Percentiles rank a stretch among this genome's conserved stretches.
Evolutionary conservation across 305 asterid species (phyloP).

Genomic region (Fraxinus sp.): DNA sequence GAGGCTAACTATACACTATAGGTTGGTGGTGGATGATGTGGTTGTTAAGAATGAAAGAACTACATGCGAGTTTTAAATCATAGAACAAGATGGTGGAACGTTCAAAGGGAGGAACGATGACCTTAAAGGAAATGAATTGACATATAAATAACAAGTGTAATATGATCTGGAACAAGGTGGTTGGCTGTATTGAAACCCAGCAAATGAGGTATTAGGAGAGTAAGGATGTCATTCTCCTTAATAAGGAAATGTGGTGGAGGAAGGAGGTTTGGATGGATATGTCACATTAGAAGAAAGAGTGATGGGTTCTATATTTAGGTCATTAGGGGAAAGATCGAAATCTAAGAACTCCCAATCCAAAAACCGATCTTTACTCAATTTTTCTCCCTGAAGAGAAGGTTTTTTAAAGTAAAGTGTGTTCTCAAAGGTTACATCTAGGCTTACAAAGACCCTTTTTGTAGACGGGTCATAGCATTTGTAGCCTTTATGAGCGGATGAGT

Average conservation of each 20-base stretch:
- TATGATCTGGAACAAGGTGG: not conserved
- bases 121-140: not conserved
- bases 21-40: not conserved
- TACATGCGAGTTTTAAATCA: not conserved
- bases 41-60: not conserved
- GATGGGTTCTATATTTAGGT: no score
- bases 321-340: no score
- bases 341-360: no score
- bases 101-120: not conserved
- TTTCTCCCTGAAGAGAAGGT: no score
- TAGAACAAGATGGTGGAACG: not conserved
- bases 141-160: no score
- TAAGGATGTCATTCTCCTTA: not conserved
- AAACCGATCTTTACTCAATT: no score
- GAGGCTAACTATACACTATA: not conserved
- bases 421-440: no score
- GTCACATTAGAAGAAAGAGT: no score
- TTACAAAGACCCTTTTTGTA: no score
- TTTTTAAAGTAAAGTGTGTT: no score
- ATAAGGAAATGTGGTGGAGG: not conserved
- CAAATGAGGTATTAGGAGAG: not conserved
- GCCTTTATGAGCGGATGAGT: no score
- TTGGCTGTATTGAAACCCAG: not conserved
- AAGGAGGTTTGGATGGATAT: not conserved
- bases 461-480: no score